Evolutionary conservation across 352 stramenopile species (phyloP).

Genomic region (Pythium vanterpoolii): DNA sequence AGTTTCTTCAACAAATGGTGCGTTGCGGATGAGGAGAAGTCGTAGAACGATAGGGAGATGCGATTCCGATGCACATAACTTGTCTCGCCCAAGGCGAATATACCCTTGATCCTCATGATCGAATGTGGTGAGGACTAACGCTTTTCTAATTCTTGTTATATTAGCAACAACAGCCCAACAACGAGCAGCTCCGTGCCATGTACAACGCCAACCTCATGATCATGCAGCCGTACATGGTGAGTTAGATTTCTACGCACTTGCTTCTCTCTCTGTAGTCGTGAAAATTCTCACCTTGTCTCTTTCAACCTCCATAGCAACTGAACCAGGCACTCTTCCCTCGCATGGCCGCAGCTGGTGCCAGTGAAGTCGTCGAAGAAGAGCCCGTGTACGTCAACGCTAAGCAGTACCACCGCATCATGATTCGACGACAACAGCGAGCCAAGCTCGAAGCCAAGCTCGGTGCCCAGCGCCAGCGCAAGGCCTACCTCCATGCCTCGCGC

Average conservation of each 20-base stretch:
- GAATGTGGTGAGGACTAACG: too few species aligned
- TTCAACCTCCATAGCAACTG: conserved; percentile 25
- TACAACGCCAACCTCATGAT: conserved; percentile 81
- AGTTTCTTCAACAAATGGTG: conserved; percentile 82
- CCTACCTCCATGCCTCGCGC: conserved; percentile 84
- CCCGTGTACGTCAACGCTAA: conserved; percentile 90
- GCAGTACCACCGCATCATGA: conserved; percentile 90
- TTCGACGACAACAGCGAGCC: conserved; percentile 79
- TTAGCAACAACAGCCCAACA: conserved; percentile 68
- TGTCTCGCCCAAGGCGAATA: too few species aligned
- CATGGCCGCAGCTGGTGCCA: conserved; percentile 35
- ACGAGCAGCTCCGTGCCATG: conserved; percentile 77
- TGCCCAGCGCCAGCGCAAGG: conserved; percentile 75
- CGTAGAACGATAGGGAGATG: conserved; percentile 2
- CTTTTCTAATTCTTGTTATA: neutral
- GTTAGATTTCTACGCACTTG: neutral
- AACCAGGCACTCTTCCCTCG: conserved; percentile 59
- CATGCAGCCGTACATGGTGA: conserved; percentile 80
- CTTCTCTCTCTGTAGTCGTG: neutral
- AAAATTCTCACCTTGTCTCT: neutral
- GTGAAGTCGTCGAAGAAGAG: conserved; percentile 75
- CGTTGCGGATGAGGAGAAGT: neutral
- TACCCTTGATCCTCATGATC: too few species aligned
- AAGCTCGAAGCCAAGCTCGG: conserved; percentile 86
- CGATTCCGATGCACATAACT: conserved; percentile 21